Evolutionary conservation across 139 green algal genomes (phyloP).

Genomic region (Ettlia oleoabundans): DNA sequence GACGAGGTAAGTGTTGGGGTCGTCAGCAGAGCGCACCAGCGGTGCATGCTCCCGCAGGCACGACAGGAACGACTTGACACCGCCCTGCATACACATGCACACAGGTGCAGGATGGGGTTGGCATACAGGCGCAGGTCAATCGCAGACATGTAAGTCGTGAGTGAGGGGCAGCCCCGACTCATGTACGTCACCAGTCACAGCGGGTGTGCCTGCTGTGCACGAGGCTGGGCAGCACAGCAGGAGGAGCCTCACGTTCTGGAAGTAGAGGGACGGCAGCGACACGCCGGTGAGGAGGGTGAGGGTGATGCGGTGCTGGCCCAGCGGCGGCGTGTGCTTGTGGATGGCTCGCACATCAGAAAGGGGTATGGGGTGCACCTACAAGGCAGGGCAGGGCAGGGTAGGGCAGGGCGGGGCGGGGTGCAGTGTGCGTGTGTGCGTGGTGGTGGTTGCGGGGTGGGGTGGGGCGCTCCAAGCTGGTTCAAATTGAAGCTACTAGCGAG

Average conservation of each 20-base stretch:
- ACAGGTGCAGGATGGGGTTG: neutral
- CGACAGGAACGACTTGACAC: slow-evolving; percentile 58
- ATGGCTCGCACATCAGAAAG: slow-evolving; percentile 83
- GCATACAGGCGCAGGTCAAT: neutral
- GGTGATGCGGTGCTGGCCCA: slow-evolving; percentile 75
- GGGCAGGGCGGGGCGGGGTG: neutral
- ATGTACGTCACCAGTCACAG: no score
- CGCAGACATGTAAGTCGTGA: no score
- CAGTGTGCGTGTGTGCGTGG: no score
- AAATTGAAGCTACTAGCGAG: no score
- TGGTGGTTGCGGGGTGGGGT: no score
- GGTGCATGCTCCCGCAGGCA: slow-evolving; percentile 58
- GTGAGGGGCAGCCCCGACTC: no score
- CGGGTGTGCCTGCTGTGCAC: no score
- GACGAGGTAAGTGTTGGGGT: slow-evolving; percentile 80
- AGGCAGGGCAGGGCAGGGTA: no score
- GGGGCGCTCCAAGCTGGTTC: no score
- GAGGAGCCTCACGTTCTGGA: slow-evolving; percentile 67
- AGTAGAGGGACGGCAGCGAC: slow-evolving; percentile 82
- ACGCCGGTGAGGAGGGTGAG: slow-evolving; percentile 80
- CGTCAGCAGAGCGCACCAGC: slow-evolving; percentile 59
- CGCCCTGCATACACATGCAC: slow-evolving; percentile 28
- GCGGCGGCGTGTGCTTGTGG: slow-evolving; percentile 65
- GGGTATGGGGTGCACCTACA: slow-evolving; percentile 73
- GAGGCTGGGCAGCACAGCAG: neutral